A percentile compares a stretch with the other conserved stretches of the same genome.
phyloP scores from a whole-genome alignment of 352 stramenopile genomes.

The Proteromonas lacertae region DNA sequence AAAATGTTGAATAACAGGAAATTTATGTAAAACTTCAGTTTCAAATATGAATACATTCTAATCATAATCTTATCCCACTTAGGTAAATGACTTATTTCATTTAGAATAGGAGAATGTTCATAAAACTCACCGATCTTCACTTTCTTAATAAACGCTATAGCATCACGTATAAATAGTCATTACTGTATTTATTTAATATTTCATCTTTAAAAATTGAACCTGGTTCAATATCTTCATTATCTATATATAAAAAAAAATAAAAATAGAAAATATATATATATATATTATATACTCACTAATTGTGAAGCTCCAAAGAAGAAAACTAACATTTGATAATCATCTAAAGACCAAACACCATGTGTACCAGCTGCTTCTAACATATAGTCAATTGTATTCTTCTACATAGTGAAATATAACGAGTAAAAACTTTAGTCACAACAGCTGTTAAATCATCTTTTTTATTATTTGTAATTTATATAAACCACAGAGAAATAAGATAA shows the following conservation, averaged over 20 bases:
- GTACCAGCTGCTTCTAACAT: slow-evolving; percentile 89
- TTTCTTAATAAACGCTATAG: slow-evolving; percentile 52
- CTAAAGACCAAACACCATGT: slow-evolving; percentile 87
- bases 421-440: slow-evolving; percentile 47
- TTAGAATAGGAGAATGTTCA: slow-evolving; percentile 65
- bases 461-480: slow-evolving; percentile 2
- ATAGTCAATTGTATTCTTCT: slow-evolving; percentile 68
- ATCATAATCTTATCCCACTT: slow-evolving; percentile 54
- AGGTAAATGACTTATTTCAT: slow-evolving; percentile 44
- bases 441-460: slow-evolving; percentile 7
- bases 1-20: slow-evolving; percentile 92
- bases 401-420: slow-evolving; percentile 63
- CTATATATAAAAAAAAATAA: no score
- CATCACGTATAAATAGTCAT: slow-evolving; percentile 65
- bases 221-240: slow-evolving; percentile 24
- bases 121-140: slow-evolving; percentile 55
- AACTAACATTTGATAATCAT: slow-evolving; percentile 90
- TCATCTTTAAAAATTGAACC: slow-evolving; percentile 27
- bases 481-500: slow-evolving; percentile 28
- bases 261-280: no score
- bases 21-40: slow-evolving; percentile 84
- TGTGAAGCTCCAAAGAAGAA: slow-evolving; percentile 90
- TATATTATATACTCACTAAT: no score
- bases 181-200: slow-evolving; percentile 19
- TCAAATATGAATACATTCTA: slow-evolving; percentile 50